phyloP scores from a whole-genome alignment of 306 rosid genomes.

The Carpinus fangiana region DNA sequence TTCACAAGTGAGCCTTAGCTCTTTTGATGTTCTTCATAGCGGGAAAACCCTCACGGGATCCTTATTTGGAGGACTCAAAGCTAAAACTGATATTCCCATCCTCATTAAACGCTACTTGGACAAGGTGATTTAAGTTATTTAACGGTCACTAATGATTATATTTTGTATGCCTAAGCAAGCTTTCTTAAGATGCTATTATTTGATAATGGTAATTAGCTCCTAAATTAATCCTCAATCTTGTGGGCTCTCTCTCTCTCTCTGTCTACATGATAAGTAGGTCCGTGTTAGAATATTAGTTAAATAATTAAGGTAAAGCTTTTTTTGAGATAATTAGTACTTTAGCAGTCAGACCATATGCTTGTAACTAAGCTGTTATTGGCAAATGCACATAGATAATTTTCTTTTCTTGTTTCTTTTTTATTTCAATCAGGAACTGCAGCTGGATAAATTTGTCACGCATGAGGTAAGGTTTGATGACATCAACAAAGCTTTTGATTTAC shows the following conservation, averaged over 20 bases:
- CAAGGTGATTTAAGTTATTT: constrained; percentile 63
- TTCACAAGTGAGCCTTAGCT: constrained; percentile 43
- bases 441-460: constrained; percentile 81
- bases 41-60: constrained; percentile 70
- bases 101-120: constrained; percentile 69
- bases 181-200: background rate
- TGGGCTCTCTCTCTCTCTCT: background rate
- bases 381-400: background rate
- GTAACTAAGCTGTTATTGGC: background rate
- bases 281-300: no score
- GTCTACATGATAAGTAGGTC: background rate
- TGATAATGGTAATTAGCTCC: background rate
- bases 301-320: no score
- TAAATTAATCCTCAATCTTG: background rate
- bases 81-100: constrained; percentile 67
- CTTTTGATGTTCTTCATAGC: constrained; percentile 45
- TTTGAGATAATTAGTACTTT: no score
- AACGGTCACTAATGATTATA: background rate
- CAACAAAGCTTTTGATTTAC: constrained; percentile 74
- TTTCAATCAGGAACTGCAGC: constrained; percentile 56
- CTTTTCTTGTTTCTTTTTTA: background rate
- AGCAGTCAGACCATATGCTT: background rate
- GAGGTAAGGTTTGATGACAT: constrained; percentile 68
- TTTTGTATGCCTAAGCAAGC: background rate
- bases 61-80: constrained; percentile 80